These are phyloP conservation scores for Zymoseptoria brevis DNA, from an alignment of 2,329 filamentous ascomycete species.

Conservation along the genomic window DNA sequence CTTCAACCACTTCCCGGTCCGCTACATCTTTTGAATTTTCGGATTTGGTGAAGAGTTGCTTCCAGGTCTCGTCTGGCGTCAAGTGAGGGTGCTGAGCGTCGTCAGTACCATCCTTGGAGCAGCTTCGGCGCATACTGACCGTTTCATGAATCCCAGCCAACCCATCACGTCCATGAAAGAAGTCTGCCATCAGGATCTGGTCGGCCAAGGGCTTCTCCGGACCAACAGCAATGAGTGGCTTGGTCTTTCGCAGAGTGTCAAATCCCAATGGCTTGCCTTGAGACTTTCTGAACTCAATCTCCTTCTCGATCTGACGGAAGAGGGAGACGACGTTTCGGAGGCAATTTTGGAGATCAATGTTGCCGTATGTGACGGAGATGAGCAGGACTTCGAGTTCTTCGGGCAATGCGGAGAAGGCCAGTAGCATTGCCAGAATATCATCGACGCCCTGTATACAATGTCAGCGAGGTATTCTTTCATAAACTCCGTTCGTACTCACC, in stretches of 20 bases:
- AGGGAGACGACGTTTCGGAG: slow-evolving; percentile 81
- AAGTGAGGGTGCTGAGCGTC: slow-evolving; percentile 39
- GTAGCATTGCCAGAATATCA: slow-evolving; percentile 48
- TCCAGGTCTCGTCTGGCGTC: slow-evolving; percentile 42
- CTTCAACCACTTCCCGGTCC: slow-evolving; percentile 30
- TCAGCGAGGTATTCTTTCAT: background rate
- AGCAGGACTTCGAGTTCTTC: slow-evolving; percentile 81
- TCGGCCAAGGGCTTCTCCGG: slow-evolving; percentile 80
- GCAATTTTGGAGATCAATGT: slow-evolving; percentile 80
- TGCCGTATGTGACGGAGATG: slow-evolving; percentile 87
- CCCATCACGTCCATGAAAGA: slow-evolving; percentile 59
- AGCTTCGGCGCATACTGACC: slow-evolving; percentile 21
- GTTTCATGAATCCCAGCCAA: slow-evolving; percentile 43
- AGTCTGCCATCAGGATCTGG: slow-evolving; percentile 59
- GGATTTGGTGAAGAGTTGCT: slow-evolving; percentile 35
- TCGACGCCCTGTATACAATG: slow-evolving; percentile 1
- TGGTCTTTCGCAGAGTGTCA: slow-evolving; percentile 60
- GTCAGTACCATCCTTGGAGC: slow-evolving; percentile 1
- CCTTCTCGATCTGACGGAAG: slow-evolving; percentile 86
- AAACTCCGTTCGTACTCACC: slow-evolving; percentile 39
- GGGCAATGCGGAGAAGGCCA: slow-evolving; percentile 71
- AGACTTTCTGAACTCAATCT: slow-evolving; percentile 71
- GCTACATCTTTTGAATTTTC: slow-evolving; percentile 21
- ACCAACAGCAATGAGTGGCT: slow-evolving; percentile 70
- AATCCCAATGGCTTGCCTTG: slow-evolving; percentile 63